Conservation (phyloP, 805 yeast species). For the Wickerhamiella lipophila region DNA sequence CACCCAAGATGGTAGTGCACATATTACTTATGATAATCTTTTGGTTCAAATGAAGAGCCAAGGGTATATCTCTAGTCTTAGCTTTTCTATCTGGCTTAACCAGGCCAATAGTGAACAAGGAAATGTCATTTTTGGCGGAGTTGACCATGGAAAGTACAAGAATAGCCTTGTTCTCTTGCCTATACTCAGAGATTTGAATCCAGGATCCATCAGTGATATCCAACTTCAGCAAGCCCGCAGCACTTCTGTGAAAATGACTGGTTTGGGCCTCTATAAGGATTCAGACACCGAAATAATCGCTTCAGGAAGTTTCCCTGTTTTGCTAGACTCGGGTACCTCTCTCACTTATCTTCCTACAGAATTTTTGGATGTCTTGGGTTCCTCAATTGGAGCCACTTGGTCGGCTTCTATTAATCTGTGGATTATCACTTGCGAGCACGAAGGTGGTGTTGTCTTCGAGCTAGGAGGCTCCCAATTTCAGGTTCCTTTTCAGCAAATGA, state of each 20-base stretch:
- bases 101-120: constrained; percentile 28
- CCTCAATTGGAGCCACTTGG: constrained; percentile 32
- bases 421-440: constrained; percentile 29
- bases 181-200: constrained; percentile 19
- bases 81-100: constrained; percentile 39
- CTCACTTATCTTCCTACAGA: constrained; percentile 33
- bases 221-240: constrained; percentile 3
- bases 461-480: constrained; percentile 40
- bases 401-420: constrained; percentile 30
- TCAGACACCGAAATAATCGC: constrained; percentile 13
- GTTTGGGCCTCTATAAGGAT: constrained; percentile 15
- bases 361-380: constrained; percentile 25
- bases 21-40: constrained; percentile 25
- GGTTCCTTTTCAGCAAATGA: constrained; percentile 32
- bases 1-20: constrained; percentile 13
- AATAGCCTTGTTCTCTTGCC: constrained; percentile 31
- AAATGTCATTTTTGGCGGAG: constrained; percentile 34
- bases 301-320: constrained; percentile 25
- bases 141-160: constrained; percentile 32
- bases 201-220: not conserved
- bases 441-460: constrained; percentile 31
- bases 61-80: constrained; percentile 32
- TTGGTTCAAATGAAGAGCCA: constrained; percentile 29
- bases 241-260: constrained; percentile 15
- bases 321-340: constrained; percentile 46